phyloP scores from a whole-genome alignment of 768 basidiomycete species.

The Rhodotorula diobovata region DNA sequence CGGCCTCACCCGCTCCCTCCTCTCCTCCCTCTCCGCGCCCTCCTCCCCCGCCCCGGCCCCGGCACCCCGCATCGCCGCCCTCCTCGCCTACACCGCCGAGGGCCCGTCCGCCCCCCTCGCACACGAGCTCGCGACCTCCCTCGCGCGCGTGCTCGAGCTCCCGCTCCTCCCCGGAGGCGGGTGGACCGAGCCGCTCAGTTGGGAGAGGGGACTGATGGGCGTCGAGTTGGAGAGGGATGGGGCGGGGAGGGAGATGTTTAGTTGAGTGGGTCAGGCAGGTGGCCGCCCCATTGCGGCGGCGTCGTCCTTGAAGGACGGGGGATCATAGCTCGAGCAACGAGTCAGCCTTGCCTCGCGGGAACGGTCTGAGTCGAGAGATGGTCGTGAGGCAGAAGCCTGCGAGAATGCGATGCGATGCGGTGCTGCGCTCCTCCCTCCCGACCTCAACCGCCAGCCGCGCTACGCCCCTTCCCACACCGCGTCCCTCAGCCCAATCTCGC shows the following conservation, averaged over 20 bases:
- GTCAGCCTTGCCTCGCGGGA: too few relatives aligned
- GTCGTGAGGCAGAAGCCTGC: too few relatives aligned
- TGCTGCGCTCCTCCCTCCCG: too few relatives aligned
- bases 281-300: too few relatives aligned
- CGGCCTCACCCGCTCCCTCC: slow-evolving; percentile 29
- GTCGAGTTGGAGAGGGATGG: slow-evolving; percentile 13
- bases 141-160: neutral
- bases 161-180: too few relatives aligned
- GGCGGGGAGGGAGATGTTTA: slow-evolving; percentile 17
- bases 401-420: too few relatives aligned
- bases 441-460: neutral
- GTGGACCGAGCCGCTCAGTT: slow-evolving; percentile 35
- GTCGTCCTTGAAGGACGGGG: too few relatives aligned
- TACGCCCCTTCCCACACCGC: neutral
- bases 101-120: slow-evolving; percentile 9
- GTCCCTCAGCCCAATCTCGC: neutral
- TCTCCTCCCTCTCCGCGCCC: slow-evolving; percentile 3
- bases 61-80: neutral
- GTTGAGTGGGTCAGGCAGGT: neutral
- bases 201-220: slow-evolving; percentile 34
- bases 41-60: neutral
- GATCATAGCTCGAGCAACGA: too few relatives aligned
- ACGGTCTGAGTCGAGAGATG: too few relatives aligned
- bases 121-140: slow-evolving; percentile 18
- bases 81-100: slow-evolving; percentile 33